Conservation (phyloP, 148 eudicot species). For the Camellia japonica region DNA sequence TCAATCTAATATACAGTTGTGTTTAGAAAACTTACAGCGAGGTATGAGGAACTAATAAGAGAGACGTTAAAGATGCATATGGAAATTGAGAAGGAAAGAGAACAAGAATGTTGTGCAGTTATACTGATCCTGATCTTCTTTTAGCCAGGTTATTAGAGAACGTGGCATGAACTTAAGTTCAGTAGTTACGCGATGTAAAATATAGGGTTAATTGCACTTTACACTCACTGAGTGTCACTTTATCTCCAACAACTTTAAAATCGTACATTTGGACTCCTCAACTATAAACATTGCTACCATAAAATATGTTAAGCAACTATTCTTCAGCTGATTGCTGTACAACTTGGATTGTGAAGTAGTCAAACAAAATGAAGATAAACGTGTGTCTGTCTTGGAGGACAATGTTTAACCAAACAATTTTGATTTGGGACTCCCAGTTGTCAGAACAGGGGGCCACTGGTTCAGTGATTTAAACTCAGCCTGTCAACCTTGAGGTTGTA, state of each 20-base stretch:
- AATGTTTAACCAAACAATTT: constrained; percentile 3
- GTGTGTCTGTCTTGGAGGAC: not conserved
- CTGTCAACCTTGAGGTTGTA: too few species aligned
- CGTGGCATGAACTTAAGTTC: not conserved
- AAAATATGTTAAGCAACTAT: not conserved
- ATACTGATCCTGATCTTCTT: not conserved
- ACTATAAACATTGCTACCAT: too few species aligned
- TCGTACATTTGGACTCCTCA: too few species aligned
- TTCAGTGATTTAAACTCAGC: too few species aligned
- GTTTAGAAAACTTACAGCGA: too few species aligned
- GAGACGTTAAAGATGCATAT: too few species aligned
- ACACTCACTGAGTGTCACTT: too few species aligned
- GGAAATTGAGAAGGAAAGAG: not conserved
- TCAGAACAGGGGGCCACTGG: too few species aligned
- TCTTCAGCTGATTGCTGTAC: not conserved
- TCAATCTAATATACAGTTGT: too few species aligned
- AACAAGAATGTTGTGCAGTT: not conserved
- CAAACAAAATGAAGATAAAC: not conserved
- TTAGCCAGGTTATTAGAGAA: not conserved
- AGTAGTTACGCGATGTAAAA: too few species aligned
- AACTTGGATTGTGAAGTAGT: not conserved
- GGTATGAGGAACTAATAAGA: not conserved
- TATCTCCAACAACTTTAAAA: too few species aligned
- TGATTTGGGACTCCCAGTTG: not conserved
- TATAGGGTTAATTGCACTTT: too few species aligned